Percentiles rank a stretch among this genome's conserved stretches.
These are phyloP conservation scores for Drechslera avenae DNA, from an alignment of 2,329 filamentous ascomycete genomes.

Conservation along the genomic window DNA sequence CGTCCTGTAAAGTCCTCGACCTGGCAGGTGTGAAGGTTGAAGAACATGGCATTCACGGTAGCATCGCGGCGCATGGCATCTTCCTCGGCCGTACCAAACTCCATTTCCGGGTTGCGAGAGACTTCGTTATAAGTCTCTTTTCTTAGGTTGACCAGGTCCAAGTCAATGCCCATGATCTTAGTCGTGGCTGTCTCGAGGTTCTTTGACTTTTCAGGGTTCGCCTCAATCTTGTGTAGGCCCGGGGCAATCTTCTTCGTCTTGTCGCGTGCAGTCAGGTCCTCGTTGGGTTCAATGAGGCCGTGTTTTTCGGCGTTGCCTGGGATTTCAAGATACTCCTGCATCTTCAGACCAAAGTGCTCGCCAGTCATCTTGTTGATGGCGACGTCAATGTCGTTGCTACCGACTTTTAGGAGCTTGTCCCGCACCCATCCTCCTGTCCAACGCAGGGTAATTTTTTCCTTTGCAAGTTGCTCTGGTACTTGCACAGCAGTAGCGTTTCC, in stretches of 20 bases:
- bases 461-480: slow-evolving; percentile 53
- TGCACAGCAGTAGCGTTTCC: slow-evolving; percentile 37
- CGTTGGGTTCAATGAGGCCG: slow-evolving; percentile 50
- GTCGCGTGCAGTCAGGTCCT: slow-evolving; percentile 46
- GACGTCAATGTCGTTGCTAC: slow-evolving; percentile 81
- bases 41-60: slow-evolving; percentile 94
- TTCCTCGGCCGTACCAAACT: slow-evolving; percentile 90
- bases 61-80: slow-evolving; percentile 89
- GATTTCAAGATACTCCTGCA: slow-evolving; percentile 70
- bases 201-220: slow-evolving; percentile 95
- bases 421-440: slow-evolving; percentile 90
- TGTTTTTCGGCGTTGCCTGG: slow-evolving; percentile 67
- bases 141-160: slow-evolving; percentile 92
- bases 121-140: slow-evolving; percentile 91
- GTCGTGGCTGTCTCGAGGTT: slow-evolving; percentile 91
- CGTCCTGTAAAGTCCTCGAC: slow-evolving; percentile 83
- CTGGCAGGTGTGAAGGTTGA: slow-evolving; percentile 78
- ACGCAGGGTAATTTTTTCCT: slow-evolving; percentile 63
- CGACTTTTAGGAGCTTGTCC: slow-evolving; percentile 75
- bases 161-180: slow-evolving; percentile 81
- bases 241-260: slow-evolving; percentile 65
- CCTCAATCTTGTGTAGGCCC: slow-evolving; percentile 83
- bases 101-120: slow-evolving; percentile 87
- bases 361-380: slow-evolving; percentile 88
- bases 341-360: slow-evolving; percentile 70